Percentiles rank a stretch among this genome's conserved stretches.
These are phyloP conservation scores for Aristolochia contorta DNA, from an alignment of 164 flowering plant species.

Conservation along the genomic window DNA sequence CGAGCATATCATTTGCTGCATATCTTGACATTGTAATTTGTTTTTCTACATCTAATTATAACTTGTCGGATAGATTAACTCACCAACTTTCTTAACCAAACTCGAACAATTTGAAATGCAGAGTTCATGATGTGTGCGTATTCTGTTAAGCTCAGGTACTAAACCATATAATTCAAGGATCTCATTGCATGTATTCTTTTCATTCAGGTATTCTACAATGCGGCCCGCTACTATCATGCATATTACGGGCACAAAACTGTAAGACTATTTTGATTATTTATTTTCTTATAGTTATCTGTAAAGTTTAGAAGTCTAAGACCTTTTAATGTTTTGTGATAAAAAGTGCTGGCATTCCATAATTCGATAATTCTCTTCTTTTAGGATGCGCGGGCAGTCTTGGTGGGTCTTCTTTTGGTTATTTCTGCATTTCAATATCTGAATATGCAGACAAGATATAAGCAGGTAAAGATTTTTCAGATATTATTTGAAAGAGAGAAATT, in stretches of 20 bases:
- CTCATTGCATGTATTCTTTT: conserved; percentile 3
- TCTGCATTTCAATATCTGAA: conserved; percentile 84
- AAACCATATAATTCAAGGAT: not conserved
- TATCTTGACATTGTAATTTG: too few species aligned
- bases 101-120: too few species aligned
- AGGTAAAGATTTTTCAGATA: conserved; percentile 39
- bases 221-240: conserved; percentile 88
- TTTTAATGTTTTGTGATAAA: too few species aligned
- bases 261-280: conserved; percentile 19
- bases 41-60: too few species aligned
- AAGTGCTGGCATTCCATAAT: not conserved
- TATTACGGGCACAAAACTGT: conserved; percentile 97
- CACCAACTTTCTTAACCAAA: too few species aligned
- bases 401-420: conserved; percentile 77
- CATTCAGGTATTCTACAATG: conserved; percentile 78
- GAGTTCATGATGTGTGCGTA: too few species aligned
- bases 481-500: not conserved
- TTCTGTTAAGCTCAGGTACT: too few species aligned
- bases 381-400: conserved; percentile 85
- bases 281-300: not conserved
- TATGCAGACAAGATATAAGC: conserved; percentile 84
- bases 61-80: too few species aligned
- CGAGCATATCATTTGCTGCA: too few species aligned
- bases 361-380: conserved; percentile 18
- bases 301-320: too few species aligned